Evolutionary conservation across 2,329 filamentous ascomycete species (phyloP), one percentile per base, ranked within the genome.

Genomic region (Sporothrix brunneoviolacea): DNA sequence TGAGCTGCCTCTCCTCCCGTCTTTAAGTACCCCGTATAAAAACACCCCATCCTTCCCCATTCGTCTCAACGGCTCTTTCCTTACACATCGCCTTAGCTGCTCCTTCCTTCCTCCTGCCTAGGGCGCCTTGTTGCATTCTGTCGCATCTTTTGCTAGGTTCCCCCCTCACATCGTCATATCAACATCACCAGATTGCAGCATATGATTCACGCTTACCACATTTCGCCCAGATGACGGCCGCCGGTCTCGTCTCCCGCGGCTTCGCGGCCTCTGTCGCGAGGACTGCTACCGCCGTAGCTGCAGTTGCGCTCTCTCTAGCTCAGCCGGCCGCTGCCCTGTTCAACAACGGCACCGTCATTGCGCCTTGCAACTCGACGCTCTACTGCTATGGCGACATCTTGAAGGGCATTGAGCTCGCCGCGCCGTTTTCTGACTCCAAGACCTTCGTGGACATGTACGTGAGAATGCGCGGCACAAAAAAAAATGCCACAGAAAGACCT

Each of bases 381-480:
- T 86, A 86, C 65, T 86, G 83, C 61, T 73, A 81, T 55, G 83
- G 83, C 42, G 77, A 83, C 0, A 71, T 86, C 12, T 70, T 86
- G 3, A 70, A 74, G 53, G 71, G 79, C 55, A 75, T 86, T 42
- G 74, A 86, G 66, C 69, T 85, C 9, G 82, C 82, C 3, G 70
- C 68, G 21, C 82, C 82, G 0, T 86, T 85, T 57, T 65, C 70
- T 13, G 83, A 86, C 65, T 85, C 81, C 53, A 86, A 86, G 71
- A 84, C 81, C 1, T 86, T 84, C 61, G 83, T 86, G 38, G 83
- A 86, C 61, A 80, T 84, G 78, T 80, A 68, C 67, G 70, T 65
- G 21, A 15, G 48, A 12, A 33, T 16, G 16, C 5, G 15, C n/a
- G n/a, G n/a, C n/a, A n/a, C n/a, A n/a, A n/a, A n/a, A 24, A 9